A percentile compares a stretch with the other conserved stretches of the same genome.
Evolutionary conservation across 1,284 basidiomycete species (phyloP).

Genomic region (Schizophyllum amplum): DNA sequence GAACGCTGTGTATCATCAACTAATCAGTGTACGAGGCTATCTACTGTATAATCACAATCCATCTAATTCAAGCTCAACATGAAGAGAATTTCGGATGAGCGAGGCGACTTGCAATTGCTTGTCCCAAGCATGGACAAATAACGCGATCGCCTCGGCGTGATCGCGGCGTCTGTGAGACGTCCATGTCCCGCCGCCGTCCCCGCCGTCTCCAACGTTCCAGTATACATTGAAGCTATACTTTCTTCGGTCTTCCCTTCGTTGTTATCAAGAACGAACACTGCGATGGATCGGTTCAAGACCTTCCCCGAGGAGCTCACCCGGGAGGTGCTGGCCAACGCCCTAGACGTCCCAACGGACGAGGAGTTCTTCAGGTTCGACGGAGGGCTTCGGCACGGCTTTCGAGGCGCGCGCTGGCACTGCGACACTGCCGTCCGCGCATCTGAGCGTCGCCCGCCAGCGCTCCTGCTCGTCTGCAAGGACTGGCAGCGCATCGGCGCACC

Average conservation of each 20-base stretch:
- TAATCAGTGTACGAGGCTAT: no score
- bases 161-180: not conserved
- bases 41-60: no score
- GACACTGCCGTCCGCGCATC: not conserved
- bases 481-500: constrained; percentile 10
- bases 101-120: no score
- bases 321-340: constrained; percentile 3
- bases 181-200: not conserved
- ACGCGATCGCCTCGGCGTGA: not conserved
- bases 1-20: no score
- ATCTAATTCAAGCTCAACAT: not conserved
- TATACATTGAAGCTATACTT: no score
- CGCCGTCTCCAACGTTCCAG: not conserved
- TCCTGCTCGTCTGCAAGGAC: constrained; percentile 10
- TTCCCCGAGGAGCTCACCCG: constrained; percentile 9
- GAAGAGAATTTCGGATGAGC: not conserved
- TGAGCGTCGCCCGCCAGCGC: constrained; percentile 1
- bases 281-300: not conserved
- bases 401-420: not conserved
- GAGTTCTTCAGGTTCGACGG: not conserved
- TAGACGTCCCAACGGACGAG: constrained; percentile 1
- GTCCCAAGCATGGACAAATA: no score
- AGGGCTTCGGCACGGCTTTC: not conserved
- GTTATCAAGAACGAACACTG: not conserved
- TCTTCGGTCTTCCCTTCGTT: not conserved